Conservation (phyloP, 148 eudicot genomes). For the Linanthus parryae region DNA sequence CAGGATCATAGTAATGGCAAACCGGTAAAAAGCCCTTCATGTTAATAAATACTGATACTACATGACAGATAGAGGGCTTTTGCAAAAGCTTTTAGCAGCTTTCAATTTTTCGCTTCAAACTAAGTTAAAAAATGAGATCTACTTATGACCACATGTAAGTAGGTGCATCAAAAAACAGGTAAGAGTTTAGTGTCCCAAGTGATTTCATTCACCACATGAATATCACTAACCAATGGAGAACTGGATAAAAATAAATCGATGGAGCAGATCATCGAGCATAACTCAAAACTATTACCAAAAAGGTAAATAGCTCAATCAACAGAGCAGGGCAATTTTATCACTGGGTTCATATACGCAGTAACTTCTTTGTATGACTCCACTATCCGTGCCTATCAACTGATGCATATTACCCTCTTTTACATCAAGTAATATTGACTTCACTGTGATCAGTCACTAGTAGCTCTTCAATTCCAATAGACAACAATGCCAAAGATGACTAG, state of each 20-base stretch:
- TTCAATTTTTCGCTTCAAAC: too few relatives aligned
- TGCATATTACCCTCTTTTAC: not conserved
- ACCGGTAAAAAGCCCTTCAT: too few relatives aligned
- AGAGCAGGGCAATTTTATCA: conserved; percentile 5
- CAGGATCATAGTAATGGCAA: conserved; percentile 2
- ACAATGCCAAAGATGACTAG: not conserved
- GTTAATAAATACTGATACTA: not conserved
- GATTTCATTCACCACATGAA: too few relatives aligned
- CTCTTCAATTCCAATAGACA: not conserved
- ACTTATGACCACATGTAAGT: too few relatives aligned
- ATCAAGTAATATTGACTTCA: too few relatives aligned
- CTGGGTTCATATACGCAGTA: not conserved
- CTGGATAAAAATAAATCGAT: too few relatives aligned
- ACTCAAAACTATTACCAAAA: not conserved
- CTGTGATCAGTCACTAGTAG: too few relatives aligned
- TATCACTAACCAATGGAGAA: too few relatives aligned
- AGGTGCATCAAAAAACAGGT: too few relatives aligned
- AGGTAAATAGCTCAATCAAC: not conserved
- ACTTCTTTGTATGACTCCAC: too few relatives aligned
- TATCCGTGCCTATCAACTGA: not conserved
- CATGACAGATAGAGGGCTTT: not conserved
- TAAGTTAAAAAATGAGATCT: too few relatives aligned
- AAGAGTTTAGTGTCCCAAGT: too few relatives aligned
- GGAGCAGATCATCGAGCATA: not conserved
- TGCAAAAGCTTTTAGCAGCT: not conserved